Evolutionary conservation across 2,329 filamentous ascomycete species (phyloP), one percentile per base, ranked within the genome.

Genomic region (Fusarium vanettenii): DNA sequence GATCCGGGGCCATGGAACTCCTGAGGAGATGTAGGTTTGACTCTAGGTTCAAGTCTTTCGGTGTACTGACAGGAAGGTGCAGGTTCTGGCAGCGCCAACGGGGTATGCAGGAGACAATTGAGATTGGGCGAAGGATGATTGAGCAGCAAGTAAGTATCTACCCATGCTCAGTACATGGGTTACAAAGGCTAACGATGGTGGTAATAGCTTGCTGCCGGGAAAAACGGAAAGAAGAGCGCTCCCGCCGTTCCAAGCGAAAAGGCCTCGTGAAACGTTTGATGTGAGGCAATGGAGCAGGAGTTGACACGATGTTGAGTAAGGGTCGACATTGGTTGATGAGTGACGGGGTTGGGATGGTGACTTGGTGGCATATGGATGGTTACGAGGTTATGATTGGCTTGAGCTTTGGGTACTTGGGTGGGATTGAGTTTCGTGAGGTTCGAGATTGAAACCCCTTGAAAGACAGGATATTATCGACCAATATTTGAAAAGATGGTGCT

Each of bases 1-100:
- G 1, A 82, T 86, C 11, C 81, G 80, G 11, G 87, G 88, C 4
- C 85, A 87, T 52, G 86, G 86, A 41, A 85, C 85, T 5, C 85
- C 88, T 2, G 89, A 90, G 71, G 86, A 91, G 72, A 73, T 83
- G 86, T 89, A 79, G 82, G 87, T 41, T 55, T 60, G 35, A 20
- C 10, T 20, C 29, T 14, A 22, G 13, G 11, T 18, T 43, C 20
- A 68, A 18, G 18, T 7, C 22, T 16, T 35, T 9, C 37, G 31
- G n/a, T 16, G 13, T 56, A 55, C 77, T 83, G 74, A 82, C 50
- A 16, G 6, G 27, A 31, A 20, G 4, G 9, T 41, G 50, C 59
- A 90, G 88, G 70, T 92, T 92, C 80, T 92, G 90, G 90, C 84
- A 88, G 66, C 86, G 88, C n/a, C 90, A 92, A 78, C 85, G 87